Conservation (phyloP, 106 monocot genomes). For the Chionographis japonica region DNA sequence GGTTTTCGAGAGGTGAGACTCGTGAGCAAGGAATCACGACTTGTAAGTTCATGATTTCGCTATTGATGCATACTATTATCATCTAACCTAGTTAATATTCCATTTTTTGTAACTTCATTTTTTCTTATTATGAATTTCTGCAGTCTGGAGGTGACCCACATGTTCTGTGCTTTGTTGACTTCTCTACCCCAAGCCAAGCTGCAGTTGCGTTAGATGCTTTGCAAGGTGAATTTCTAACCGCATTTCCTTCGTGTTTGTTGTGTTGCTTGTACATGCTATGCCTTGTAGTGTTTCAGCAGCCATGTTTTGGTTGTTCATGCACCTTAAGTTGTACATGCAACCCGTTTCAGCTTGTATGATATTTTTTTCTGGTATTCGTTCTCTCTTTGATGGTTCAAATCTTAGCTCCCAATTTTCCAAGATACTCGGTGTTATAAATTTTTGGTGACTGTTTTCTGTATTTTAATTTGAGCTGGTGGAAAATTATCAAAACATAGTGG, state of each 20-base stretch:
- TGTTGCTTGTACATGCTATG: background rate
- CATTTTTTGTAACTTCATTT: background rate
- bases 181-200: conserved; percentile 37
- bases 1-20: conserved; percentile 69
- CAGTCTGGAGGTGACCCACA: conserved; percentile 41
- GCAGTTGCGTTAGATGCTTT: conserved; percentile 53
- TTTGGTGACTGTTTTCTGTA: too few species aligned
- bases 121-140: background rate
- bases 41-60: conserved; percentile 30
- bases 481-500: too few species aligned
- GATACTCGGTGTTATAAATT: too few species aligned
- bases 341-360: too few species aligned
- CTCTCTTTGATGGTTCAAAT: too few species aligned
- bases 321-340: background rate
- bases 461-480: too few species aligned
- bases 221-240: conserved; percentile 33
- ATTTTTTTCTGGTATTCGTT: too few species aligned
- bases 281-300: too few species aligned
- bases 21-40: conserved; percentile 62
- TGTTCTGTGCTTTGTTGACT: conserved; percentile 69
- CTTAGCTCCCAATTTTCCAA: too few species aligned
- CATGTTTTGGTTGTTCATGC: too few species aligned
- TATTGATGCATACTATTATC: too few species aligned
- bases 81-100: background rate
- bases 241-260: background rate